Base-by-base conservation (phyloP, 75 land plant species). In the Selaginella moellendorffii region DNA sequence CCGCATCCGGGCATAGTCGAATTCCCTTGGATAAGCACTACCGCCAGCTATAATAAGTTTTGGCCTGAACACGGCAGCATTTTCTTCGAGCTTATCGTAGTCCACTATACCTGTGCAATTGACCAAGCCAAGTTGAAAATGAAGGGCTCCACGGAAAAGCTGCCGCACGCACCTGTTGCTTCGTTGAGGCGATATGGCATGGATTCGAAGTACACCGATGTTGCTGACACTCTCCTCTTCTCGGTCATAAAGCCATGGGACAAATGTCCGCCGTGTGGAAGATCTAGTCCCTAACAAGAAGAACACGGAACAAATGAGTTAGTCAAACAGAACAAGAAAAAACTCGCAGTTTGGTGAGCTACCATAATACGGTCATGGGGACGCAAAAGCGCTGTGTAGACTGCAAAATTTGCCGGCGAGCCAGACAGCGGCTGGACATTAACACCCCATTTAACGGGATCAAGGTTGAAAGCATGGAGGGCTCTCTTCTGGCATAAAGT, bases 331-430 rank as follows among this genome's bases (percentile, higher is more conserved):
- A n/a, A n/a, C n/a, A n/a, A n/a, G n/a, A n/a, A n/a, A n/a, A n/a
- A n/a, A n/a, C n/a, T n/a, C n/a, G n/a, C n/a, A n/a, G n/a, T n/a
- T n/a, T n/a, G n/a, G n/a, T n/a, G n/a, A n/a, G n/a, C 20, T 68
- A 87, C 91, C 95, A 88, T 88, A 22, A 90, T 86, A n/a, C 91
- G 72, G 63, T 90, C 97, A 79, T 86, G 97, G 52, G 97, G 97
- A 21, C 71, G 80, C 59, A 86, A 83, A 59, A 90, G 66, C 26
- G 91, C 97, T 58, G 91, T 90, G 62, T 86, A 90, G 27, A 84
- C 97, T 54, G 77, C 91, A 76, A 90, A 90, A 69, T 86, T 90
- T 54, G 96, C 96, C 27, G 96, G 96, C 36, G 87, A 83, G 22
- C 96, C 96, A 36, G 96, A 90, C 31, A 83, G 75, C 42, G 96